phyloP scores from a whole-genome alignment of 2,329 filamentous ascomycete species.

The Fusarium domesticum region DNA sequence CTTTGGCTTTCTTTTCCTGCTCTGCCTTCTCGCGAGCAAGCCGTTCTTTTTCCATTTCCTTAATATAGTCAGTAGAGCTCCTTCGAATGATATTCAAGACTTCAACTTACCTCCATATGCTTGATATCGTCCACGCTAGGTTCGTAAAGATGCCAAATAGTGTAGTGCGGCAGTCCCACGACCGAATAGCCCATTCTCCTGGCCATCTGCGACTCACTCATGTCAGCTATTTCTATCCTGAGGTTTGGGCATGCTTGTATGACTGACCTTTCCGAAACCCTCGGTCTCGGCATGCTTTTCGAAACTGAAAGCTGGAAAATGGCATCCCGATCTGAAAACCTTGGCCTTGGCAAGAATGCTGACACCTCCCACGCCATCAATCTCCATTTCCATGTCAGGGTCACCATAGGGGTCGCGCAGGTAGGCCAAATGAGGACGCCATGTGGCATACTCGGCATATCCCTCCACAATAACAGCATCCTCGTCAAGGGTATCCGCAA shows the following conservation, averaged over 20 bases:
- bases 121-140: slow-evolving; percentile 96
- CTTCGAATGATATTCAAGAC: neutral
- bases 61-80: neutral
- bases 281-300: slow-evolving; percentile 98
- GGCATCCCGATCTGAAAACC: slow-evolving; percentile 91
- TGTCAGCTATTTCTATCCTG: slow-evolving; percentile 15
- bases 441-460: slow-evolving; percentile 97
- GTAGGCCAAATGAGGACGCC: slow-evolving; percentile 95
- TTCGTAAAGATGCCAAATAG: slow-evolving; percentile 99
- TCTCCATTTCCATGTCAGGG: slow-evolving; percentile 99
- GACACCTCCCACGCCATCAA: slow-evolving; percentile 95
- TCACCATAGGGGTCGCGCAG: slow-evolving; percentile 95
- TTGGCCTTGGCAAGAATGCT: slow-evolving; percentile 95
- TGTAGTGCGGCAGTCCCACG: slow-evolving; percentile 93
- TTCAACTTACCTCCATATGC: slow-evolving; percentile 75
- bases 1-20: slow-evolving; percentile 68
- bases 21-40: slow-evolving; percentile 72
- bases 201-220: slow-evolving; percentile 72
- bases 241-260: no score
- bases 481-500: slow-evolving; percentile 93
- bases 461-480: slow-evolving; percentile 98
- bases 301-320: slow-evolving; percentile 98
- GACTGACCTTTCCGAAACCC: slow-evolving; percentile 88
- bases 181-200: slow-evolving; percentile 95
- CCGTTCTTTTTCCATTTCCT: slow-evolving; percentile 92